Conservation (phyloP, 2,329 filamentous ascomycete genomes). For the Polytolypa hystricis region DNA sequence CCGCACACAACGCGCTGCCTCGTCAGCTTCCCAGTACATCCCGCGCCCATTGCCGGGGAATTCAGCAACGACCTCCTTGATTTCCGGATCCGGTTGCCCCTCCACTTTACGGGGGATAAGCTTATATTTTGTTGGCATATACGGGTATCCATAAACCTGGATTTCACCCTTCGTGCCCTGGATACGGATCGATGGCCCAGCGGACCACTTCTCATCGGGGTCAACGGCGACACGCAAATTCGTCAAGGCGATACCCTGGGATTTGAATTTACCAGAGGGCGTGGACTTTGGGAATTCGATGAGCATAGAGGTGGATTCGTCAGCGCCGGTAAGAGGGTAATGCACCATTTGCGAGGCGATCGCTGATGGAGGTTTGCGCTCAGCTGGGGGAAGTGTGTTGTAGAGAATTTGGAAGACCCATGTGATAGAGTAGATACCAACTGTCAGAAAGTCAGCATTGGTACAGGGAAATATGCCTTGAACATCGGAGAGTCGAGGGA, state of each 20-base stretch:
- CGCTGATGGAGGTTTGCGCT: conserved; percentile 53
- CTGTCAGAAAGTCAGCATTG: no score
- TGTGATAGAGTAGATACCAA: conserved; percentile 79
- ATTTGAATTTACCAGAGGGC: conserved; percentile 37
- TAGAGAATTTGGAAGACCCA: conserved; percentile 89
- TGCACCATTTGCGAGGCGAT: conserved; percentile 61
- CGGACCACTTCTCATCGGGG: conserved; percentile 48
- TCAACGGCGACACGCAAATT: conserved; percentile 52
- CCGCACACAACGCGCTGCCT: conserved; percentile 60
- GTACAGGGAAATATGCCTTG: not conserved
- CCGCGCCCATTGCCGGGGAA: conserved; percentile 57
- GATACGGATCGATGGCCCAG: conserved; percentile 61
- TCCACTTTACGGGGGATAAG: conserved; percentile 46
- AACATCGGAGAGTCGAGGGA: not conserved
- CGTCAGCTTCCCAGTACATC: conserved; percentile 84
- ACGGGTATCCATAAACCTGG: conserved; percentile 63
- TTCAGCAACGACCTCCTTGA: conserved; percentile 26
- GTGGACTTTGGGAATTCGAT: conserved; percentile 58
- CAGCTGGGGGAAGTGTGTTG: conserved; percentile 54
- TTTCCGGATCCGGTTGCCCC: conserved; percentile 32
- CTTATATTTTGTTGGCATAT: conserved; percentile 54
- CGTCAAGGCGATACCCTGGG: conserved; percentile 62
- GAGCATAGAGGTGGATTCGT: conserved; percentile 69
- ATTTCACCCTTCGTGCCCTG: conserved; percentile 75
- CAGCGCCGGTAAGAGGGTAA: conserved; percentile 60